A percentile compares a stretch with the other conserved stretches of the same genome.
Evolutionary conservation across 768 basidiomycete genomes (phyloP).

Genomic region (Coprinellus micaceus): DNA sequence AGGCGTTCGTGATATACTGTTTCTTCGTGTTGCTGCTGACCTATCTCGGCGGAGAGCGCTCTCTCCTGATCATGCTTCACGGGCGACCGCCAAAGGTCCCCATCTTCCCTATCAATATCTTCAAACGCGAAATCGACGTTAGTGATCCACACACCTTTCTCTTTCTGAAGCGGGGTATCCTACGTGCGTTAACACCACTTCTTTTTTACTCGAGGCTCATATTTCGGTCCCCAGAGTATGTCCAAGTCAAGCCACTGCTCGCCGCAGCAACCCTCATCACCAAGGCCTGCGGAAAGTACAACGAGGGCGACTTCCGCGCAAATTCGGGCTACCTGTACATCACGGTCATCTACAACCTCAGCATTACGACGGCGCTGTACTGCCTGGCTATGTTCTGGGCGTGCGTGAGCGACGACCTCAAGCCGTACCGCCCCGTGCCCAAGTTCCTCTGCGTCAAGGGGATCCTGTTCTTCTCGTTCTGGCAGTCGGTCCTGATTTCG

Average conservation of each 20-base stretch:
- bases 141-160: conserved; percentile 95
- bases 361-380: conserved; percentile 78
- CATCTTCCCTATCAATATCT: conserved; percentile 81
- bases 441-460: conserved; percentile 99
- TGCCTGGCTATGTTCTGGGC: conserved; percentile 98
- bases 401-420: conserved; percentile 82
- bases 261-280: conserved; percentile 81
- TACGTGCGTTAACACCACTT: conserved; percentile 54
- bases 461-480: conserved; percentile 97
- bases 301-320: conserved; percentile 82
- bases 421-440: conserved; percentile 88
- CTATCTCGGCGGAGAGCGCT: conserved; percentile 90
- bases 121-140: conserved; percentile 82
- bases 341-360: conserved; percentile 79
- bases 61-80: conserved; percentile 86
- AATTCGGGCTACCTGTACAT: conserved; percentile 91
- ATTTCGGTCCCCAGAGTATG: conserved; percentile 70
- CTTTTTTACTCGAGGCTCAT: background rate
- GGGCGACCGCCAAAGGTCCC: conserved; percentile 87
- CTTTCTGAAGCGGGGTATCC: conserved; percentile 89
- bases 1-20: conserved; percentile 95
- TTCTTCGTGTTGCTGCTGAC: conserved; percentile 81
- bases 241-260: conserved; percentile 90
- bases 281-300: conserved; percentile 82
- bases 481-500: conserved; percentile 88